Base-by-base conservation (phyloP, 768 basidiomycete species). In the Naganishia antarctica region DNA sequence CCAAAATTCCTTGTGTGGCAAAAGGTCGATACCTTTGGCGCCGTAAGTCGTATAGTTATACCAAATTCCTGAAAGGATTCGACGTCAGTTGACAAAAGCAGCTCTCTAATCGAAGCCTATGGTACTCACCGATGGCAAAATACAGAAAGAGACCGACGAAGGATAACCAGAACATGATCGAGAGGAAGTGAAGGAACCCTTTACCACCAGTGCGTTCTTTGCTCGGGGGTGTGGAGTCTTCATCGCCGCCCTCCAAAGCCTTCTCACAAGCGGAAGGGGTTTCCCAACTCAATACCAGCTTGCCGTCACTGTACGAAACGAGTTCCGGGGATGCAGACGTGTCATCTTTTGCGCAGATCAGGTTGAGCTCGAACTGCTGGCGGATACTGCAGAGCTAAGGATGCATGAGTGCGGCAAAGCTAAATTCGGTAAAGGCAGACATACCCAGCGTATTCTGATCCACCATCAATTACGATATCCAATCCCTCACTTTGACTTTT, bases 11-110 rank as follows among this genome's bases (percentile, higher is more conserved):
- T 75, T 71, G 61, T 78, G 76, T 1, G 78, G 78, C 21, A 78
- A 57, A 11, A 76, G 70, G 59, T 78, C 78, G 71, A 74, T 72
- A 0, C 78, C 78, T 57, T 65, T 70, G 0, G 78, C 76, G 60
- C 73, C 76, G 66, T 78, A 78, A 45, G 76, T 77, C 45, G 77
- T 73, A 47, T 74, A 76, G 44, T 78, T 78, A 68, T 78, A 76
- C 51, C 73, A 74, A 59, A 76, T 76, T n/a, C 78, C 78, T 73
- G 64, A 53, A 25, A 53, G 43, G 51, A 60, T 49, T 15, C 15
- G 13, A 16, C 34, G 34, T 60, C 16, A 9, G 28, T 1, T 31
- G 18, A 25, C 25, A 1, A 26, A n/a, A n/a, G n/a, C n/a, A n/a
- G n/a, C n/a, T n/a, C n/a, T n/a, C n/a, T n/a, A n/a, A n/a, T n/a